Percentiles rank a stretch among this genome's conserved stretches.
These are phyloP conservation scores for Aspergillus biplanus DNA, from an alignment of 495 filamentous ascomycete genomes.

Conservation along the genomic window DNA sequence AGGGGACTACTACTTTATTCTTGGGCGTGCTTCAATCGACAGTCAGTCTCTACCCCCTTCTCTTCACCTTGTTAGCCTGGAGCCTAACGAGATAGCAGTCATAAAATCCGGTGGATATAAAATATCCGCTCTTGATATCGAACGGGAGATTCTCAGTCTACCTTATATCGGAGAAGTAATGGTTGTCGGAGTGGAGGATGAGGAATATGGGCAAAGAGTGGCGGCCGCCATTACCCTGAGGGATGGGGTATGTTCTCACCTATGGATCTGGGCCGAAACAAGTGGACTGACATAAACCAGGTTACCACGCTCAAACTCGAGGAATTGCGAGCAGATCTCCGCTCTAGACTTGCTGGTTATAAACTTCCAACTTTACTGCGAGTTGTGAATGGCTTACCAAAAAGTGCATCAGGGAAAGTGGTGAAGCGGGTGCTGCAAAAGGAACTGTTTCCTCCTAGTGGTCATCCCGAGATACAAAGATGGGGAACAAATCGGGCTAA, in stretches of 20 bases:
- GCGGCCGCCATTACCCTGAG: conserved; percentile 44
- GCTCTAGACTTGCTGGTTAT: neutral
- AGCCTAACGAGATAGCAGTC: conserved; percentile 3
- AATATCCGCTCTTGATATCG: conserved; percentile 50
- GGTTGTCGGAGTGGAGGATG: conserved; percentile 48
- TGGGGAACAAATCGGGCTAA: no score
- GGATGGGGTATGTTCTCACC: neutral
- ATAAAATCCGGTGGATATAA: conserved; percentile 53
- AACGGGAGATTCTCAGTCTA: conserved; percentile 43
- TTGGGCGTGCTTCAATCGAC: conserved; percentile 50
- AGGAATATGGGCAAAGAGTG: conserved; percentile 52
- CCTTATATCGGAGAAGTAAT: conserved; percentile 48
- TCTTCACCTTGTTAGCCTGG: no score
- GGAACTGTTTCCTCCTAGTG: neutral
- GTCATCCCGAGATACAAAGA: no score
- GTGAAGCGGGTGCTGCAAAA: neutral
- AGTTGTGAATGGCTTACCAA: neutral
- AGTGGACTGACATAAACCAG: no score
- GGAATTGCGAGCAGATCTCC: neutral
- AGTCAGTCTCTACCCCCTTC: conserved; percentile 3
- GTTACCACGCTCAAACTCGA: neutral
- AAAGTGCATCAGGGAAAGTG: neutral
- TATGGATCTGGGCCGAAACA: no score
- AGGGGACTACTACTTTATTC: conserved; percentile 50
- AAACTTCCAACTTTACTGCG: neutral